Base-by-base conservation (phyloP, 176 grass and related monocot species). In the Oryza meyeriana region DNA sequence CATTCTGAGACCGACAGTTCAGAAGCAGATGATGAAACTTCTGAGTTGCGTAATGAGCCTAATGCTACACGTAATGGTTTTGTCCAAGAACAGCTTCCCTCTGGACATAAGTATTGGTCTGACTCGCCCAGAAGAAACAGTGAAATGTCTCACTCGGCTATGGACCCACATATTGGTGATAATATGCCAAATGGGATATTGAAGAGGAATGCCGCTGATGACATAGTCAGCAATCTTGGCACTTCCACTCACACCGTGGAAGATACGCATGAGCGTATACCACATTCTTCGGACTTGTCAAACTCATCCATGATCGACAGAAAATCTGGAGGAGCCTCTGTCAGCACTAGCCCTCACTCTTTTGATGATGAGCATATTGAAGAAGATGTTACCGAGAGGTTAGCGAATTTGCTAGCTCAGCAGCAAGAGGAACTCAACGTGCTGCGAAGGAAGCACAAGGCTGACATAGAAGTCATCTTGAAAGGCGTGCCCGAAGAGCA, bases 11-110 rank as follows among this genome's bases (percentile, higher is more conserved):
- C 41, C 4, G 44, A 83, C 18, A 86, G 67, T 73, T 87, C 92
- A 58, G 89, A 94, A 52, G 81, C 63, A 8, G 87, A 94, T 2
- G 85, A 87, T 71, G 89, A 65, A 71, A 83, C 38, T 80, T 89
- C 89, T 11, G 81, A 61, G 69, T 65, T 89, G 10, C 87, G n/a
- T 39, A 47, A 83, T 18, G 89, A 94, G 4, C 18, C 61, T 29
- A 85, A 83, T 79, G 6, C 34, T 45, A 72, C 45, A 12, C 67
- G 64, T 22, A 88, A 80, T 10, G 74, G 69, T 30, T 84, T 85
- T 38, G 75, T 78, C 25, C 84, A 91, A n/a, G 92, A 94, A 82
- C 87, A 78, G 4, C 87, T 94, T 77, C 89, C 89, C 68, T 94
- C 87, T 85, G 92, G 89, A 50, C 67, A 84, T 5, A 89, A 75